phyloP scores from a whole-genome alignment of 2,329 filamentous ascomycete species.

The Macrophomina tecta region DNA sequence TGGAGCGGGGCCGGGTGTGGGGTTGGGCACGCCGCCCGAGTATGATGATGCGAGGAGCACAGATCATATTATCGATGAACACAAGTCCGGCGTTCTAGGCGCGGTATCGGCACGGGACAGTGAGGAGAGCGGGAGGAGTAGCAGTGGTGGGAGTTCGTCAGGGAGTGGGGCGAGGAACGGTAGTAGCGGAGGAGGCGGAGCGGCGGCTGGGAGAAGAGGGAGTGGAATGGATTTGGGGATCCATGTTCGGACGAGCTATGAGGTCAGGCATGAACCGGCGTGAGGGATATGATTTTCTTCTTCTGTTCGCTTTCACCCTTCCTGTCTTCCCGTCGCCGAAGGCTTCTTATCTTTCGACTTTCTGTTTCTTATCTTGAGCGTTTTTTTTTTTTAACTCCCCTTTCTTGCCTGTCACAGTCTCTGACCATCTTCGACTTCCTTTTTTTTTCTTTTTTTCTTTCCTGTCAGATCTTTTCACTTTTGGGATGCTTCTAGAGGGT shows the following conservation, averaged over 20 bases:
- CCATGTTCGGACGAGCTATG: neutral
- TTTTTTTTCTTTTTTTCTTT: neutral
- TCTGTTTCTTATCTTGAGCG: too few relatives aligned
- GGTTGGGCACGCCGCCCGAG: neutral
- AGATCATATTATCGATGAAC: conserved; percentile 6
- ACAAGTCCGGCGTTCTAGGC: neutral
- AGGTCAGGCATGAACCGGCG: conserved; percentile 11
- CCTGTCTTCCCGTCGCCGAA: neutral
- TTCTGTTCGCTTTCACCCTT: neutral
- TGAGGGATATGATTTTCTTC: neutral
- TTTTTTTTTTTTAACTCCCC: too few relatives aligned
- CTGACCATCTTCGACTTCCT: neutral
- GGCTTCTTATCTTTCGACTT: neutral
- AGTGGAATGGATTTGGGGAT: neutral
- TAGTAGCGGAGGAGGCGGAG: neutral
- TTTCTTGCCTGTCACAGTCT: too few relatives aligned
- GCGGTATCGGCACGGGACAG: neutral
- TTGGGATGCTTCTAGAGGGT: neutral
- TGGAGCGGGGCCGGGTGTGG: neutral
- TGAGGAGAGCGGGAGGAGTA: neutral
- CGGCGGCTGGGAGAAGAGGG: neutral
- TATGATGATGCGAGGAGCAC: conserved; percentile 9
- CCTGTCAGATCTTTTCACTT: neutral
- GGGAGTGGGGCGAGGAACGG: neutral
- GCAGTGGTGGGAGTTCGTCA: neutral